Evolutionary conservation across 225 moss, liverwort and hornwort species (phyloP), one percentile per base, ranked within the genome.

Genomic region (Polytrichum formosum): DNA sequence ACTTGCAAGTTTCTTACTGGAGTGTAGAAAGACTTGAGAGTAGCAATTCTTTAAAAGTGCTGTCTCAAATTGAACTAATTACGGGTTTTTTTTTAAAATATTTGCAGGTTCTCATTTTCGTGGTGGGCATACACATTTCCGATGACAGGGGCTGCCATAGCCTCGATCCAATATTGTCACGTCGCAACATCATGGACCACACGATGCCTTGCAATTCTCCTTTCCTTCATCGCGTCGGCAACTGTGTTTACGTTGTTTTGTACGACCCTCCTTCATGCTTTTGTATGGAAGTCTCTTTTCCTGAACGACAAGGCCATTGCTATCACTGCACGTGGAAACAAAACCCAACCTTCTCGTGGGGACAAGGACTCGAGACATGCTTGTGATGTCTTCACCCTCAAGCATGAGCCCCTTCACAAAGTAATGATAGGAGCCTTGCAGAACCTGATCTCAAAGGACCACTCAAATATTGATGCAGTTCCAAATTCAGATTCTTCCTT

Each of bases 81-180:
- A 4, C 0, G 4, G 16, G 16, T 0, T 46, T 46, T 46, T 3
- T 46, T 46, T 4, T 13, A 6, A 6, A 6, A 33, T 10, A 37
- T 37, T 23, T 5, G 70, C 80, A 88, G 82, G 66, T 88, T 88
- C 55, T 80, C 85, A 7, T 37, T 88, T 2, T 71, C 85, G 26
- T 85, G 82, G 80, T 88, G 85, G 88, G 85, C 83, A 33, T 88
- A 88, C 80, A 88, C 85, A 56, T 88, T 85, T 26, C 85, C 88
- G 30, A 88, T 85, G 85, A 80, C 88, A 1, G 85, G 76, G 35
- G 88, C 82, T 5, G 77, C 88, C 70, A 74, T 83, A 25, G 88
- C 88, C 6, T 64, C 88, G 5, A 65, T 65, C 20, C 67, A 66
- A 7, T 88, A 85, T 64, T 63, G 61, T 7, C 60, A 66, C 23